A percentile compares a stretch with the other conserved stretches of the same genome.
These are phyloP conservation scores for Coemansia linderi DNA, from an alignment of 371 early-diverging fungal species.

Conservation along the genomic window DNA sequence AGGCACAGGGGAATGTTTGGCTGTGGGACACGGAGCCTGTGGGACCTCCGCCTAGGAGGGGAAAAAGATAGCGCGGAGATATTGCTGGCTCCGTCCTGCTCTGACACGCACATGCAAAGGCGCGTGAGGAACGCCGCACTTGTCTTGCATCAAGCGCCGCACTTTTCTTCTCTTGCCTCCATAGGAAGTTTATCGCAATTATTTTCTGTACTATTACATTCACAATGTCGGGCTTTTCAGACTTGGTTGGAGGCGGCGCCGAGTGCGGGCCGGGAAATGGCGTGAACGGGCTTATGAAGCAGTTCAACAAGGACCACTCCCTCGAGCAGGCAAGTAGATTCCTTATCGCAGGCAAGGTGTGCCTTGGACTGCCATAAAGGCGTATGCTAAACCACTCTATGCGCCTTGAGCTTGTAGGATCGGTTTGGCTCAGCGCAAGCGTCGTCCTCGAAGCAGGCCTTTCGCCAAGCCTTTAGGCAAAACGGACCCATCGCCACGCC, in stretches of 20 bases:
- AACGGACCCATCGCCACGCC: slow-evolving; percentile 36
- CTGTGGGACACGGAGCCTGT: background rate
- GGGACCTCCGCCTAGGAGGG: background rate
- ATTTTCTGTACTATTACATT: slow-evolving; percentile 1
- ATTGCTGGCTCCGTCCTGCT: background rate
- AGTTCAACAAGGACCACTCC: slow-evolving; percentile 74
- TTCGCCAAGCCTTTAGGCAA: slow-evolving; percentile 59
- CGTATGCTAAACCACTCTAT: background rate
- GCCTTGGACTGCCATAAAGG: background rate
- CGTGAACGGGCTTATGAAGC: slow-evolving; percentile 75
- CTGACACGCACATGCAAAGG: slow-evolving; percentile 4
- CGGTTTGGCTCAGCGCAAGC: slow-evolving; percentile 60
- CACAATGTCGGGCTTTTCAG: slow-evolving; percentile 56
- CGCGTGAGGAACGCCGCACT: slow-evolving; percentile 1
- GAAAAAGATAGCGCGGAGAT: slow-evolving; percentile 4
- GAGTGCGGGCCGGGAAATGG: slow-evolving; percentile 82
- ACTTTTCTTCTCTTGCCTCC: background rate
- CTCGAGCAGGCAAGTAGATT: slow-evolving; percentile 69
- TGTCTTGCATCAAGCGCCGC: background rate
- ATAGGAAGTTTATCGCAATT: background rate
- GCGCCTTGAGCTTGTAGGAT: slow-evolving; percentile 57
- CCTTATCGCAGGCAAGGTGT: background rate
- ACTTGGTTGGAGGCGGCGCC: slow-evolving; percentile 62
- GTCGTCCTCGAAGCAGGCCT: slow-evolving; percentile 58
- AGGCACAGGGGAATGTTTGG: background rate